phyloP scores from a whole-genome alignment of 805 yeast genomes.

The Lachancea lanzarotensis region DNA sequence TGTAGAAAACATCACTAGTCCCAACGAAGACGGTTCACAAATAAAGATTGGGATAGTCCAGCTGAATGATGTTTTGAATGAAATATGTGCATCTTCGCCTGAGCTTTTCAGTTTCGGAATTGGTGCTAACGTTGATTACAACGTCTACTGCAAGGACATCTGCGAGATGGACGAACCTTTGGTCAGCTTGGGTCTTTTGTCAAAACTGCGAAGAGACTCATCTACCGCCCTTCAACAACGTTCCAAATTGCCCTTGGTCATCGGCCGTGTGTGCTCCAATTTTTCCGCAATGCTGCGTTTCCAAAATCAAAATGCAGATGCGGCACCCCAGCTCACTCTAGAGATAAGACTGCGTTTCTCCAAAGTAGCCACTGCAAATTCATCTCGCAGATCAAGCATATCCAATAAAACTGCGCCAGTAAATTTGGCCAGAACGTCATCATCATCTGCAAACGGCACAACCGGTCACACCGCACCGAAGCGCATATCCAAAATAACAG shows the following conservation, averaged over 20 bases:
- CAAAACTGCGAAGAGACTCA: constrained; percentile 23
- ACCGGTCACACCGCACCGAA: neutral
- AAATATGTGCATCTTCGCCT: constrained; percentile 30
- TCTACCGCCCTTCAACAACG: constrained; percentile 8
- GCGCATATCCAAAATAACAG: constrained; percentile 1
- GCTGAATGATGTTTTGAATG: constrained; percentile 22
- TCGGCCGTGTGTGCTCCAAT: constrained; percentile 34
- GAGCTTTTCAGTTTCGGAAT: constrained; percentile 20
- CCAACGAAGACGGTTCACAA: constrained; percentile 13
- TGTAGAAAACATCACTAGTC: constrained; percentile 23
- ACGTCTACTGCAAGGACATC: constrained; percentile 30
- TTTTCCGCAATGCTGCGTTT: constrained; percentile 29
- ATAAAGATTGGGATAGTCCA: constrained; percentile 29
- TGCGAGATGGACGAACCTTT: constrained; percentile 33
- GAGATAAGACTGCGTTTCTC: constrained; percentile 31
- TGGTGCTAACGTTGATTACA: constrained; percentile 26
- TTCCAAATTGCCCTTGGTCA: constrained; percentile 20
- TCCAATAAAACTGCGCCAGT: neutral
- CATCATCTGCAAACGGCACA: neutral
- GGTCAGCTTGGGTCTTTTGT: constrained; percentile 31
- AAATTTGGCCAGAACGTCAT: neutral
- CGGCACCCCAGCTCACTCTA: constrained; percentile 21
- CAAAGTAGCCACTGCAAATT: constrained; percentile 17
- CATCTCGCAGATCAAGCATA: constrained; percentile 11
- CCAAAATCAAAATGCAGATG: constrained; percentile 5